A percentile compares a stretch with the other conserved stretches of the same genome.
Conservation (phyloP, 2,329 filamentous ascomycete species). For the Hypoxylon rubiginosum region DNA sequence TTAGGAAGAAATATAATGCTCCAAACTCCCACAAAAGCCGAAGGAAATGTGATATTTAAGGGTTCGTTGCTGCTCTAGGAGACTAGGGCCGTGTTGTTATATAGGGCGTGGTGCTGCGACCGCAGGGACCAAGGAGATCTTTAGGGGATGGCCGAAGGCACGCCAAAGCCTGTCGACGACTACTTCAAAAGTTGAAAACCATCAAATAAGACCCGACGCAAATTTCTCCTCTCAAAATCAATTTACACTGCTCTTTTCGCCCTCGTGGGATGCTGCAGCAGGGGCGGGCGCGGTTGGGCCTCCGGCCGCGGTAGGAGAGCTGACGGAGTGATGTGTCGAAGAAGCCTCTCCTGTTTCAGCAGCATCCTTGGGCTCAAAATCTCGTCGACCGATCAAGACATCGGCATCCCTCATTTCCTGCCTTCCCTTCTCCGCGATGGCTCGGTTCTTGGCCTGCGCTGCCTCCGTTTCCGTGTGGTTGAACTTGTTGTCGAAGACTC, state of each 20-base stretch:
- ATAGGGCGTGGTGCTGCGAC: too few species aligned
- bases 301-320: conserved; percentile 1
- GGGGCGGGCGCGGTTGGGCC: conserved; percentile 1
- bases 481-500: conserved; percentile 47
- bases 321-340: conserved; percentile 9
- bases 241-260: conserved; percentile 4
- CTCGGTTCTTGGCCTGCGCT: conserved; percentile 44
- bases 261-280: neutral
- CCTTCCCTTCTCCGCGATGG: conserved; percentile 47
- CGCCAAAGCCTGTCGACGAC: neutral
- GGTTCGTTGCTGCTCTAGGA: neutral
- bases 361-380: conserved; percentile 38
- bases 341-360: neutral
- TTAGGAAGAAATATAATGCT: neutral
- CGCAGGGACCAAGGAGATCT: neutral
- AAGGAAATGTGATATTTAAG: neutral
- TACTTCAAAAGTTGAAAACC: neutral
- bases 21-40: neutral
- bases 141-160: neutral
- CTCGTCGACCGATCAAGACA: conserved; percentile 45
- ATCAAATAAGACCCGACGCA: neutral
- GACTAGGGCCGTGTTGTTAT: neutral
- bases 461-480: conserved; percentile 47
- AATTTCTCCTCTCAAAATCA: neutral
- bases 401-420: conserved; percentile 44